Evolutionary conservation across 108 stramenopile species (phyloP).

Genomic region (Fragilaria crotonensis): DNA sequence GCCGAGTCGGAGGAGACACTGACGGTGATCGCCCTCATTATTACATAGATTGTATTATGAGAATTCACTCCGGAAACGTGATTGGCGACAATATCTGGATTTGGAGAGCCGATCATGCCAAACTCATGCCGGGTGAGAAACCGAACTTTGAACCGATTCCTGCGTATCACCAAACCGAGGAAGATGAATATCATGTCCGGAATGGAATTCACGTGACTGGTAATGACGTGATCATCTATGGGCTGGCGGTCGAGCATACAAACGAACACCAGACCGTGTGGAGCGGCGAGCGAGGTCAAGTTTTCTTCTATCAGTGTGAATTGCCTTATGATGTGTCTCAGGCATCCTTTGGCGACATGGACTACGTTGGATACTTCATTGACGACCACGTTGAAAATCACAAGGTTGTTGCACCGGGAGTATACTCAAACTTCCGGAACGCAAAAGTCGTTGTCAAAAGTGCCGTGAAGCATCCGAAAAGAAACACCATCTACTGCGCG

Average conservation of each 20-base stretch:
- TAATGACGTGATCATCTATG: constrained; percentile 47
- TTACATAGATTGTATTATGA: constrained; percentile 45
- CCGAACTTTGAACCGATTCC: constrained; percentile 34
- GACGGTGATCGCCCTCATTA: not conserved
- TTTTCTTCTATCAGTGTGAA: constrained; percentile 73
- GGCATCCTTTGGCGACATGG: constrained; percentile 15
- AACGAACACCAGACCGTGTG: constrained; percentile 61
- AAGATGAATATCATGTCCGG: constrained; percentile 17
- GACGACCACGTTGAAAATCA: constrained; percentile 33
- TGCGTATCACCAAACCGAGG: constrained; percentile 29
- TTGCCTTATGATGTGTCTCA: constrained; percentile 63
- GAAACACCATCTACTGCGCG: constrained; percentile 9
- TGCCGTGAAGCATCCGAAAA: constrained; percentile 25
- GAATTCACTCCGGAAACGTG: constrained; percentile 50
- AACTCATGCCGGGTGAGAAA: constrained; percentile 30
- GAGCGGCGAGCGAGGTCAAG: constrained; percentile 63
- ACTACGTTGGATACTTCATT: constrained; percentile 49
- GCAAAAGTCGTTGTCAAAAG: constrained; percentile 19
- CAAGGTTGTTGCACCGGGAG: constrained; percentile 30
- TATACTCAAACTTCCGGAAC: constrained; percentile 53
- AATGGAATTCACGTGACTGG: constrained; percentile 45
- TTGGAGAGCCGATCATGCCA: constrained; percentile 79
- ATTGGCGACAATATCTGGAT: constrained; percentile 81
- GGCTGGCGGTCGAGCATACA: constrained; percentile 74
- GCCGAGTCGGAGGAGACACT: constrained; percentile 68